These are phyloP conservation scores for Magnaporthales sp. DNA, from an alignment of 2,329 filamentous ascomycete genomes.

Conservation along the genomic window DNA sequence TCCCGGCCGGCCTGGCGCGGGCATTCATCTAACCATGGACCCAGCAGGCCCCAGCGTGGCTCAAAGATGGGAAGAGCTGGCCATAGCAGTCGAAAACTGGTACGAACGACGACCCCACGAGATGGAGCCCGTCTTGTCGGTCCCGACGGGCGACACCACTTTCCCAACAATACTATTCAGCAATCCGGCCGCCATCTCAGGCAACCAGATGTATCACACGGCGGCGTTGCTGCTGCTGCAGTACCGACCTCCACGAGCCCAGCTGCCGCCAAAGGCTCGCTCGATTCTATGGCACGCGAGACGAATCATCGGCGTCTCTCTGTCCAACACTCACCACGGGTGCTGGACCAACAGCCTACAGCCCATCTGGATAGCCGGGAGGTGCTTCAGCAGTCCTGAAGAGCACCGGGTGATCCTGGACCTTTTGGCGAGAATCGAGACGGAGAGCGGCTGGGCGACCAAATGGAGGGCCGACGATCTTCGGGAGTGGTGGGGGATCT, in stretches of 20 bases:
- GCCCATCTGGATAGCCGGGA: slow-evolving; percentile 43
- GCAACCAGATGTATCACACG: not conserved
- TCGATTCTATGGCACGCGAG: not conserved
- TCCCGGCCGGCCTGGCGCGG: not conserved
- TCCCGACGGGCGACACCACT: not conserved
- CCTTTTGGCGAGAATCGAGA: slow-evolving; percentile 34
- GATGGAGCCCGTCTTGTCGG: not conserved
- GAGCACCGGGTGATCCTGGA: slow-evolving; percentile 27
- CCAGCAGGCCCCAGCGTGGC: too few relatives aligned
- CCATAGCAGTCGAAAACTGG: not conserved
- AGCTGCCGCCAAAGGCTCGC: not conserved
- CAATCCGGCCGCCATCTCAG: not conserved
- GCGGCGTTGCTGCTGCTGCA: not conserved
- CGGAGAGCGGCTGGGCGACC: slow-evolving; percentile 38
- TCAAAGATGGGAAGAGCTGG: not conserved
- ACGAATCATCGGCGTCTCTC: slow-evolving; percentile 41
- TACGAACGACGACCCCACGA: not conserved
- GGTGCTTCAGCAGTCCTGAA: slow-evolving; percentile 37
- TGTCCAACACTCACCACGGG: slow-evolving; percentile 41
- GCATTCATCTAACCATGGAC: not conserved
- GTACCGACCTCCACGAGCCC: not conserved
- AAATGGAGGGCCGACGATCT: slow-evolving; percentile 40
- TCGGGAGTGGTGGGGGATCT: slow-evolving; percentile 24
- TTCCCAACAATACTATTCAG: not conserved
- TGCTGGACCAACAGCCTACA: slow-evolving; percentile 47